A percentile compares a stretch with the other conserved stretches of the same genome.
These are phyloP conservation scores for Cyberlindnera japonica DNA, from an alignment of 805 yeast species.

Conservation along the genomic window DNA sequence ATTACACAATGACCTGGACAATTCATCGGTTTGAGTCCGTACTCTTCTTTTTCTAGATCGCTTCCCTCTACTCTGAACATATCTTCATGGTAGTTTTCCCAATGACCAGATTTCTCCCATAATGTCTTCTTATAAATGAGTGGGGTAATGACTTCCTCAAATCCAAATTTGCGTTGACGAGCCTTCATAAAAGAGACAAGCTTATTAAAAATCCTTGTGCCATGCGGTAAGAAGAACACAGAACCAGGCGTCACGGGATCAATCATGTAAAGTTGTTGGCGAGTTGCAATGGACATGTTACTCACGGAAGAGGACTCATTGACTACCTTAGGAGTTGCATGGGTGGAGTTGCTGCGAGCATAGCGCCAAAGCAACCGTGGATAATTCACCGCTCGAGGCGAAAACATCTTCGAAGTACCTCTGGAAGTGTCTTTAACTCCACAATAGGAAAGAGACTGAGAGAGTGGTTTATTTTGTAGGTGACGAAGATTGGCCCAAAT, in stretches of 20 bases:
- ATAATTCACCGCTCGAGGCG: too few relatives aligned
- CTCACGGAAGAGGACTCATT: conserved; percentile 21
- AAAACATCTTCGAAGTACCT: background rate
- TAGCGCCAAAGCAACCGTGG: background rate
- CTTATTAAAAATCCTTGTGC: conserved; percentile 80
- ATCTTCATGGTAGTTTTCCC: conserved; percentile 92
- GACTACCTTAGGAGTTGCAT: too few relatives aligned
- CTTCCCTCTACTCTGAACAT: conserved; percentile 83
- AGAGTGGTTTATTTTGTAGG: too few relatives aligned
- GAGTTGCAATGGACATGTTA: conserved; percentile 29
- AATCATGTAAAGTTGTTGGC: conserved; percentile 73
- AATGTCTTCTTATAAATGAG: conserved; percentile 75
- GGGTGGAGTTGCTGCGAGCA: conserved; percentile 5
- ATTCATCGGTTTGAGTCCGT: conserved; percentile 92
- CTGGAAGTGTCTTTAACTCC: too few relatives aligned
- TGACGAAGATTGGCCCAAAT: too few relatives aligned
- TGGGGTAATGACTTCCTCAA: conserved; percentile 91
- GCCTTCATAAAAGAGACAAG: conserved; percentile 77
- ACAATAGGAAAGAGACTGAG: too few relatives aligned
- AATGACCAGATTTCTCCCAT: conserved; percentile 93
- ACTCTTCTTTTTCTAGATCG: conserved; percentile 42
- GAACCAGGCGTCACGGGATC: conserved; percentile 89
- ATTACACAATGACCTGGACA: conserved; percentile 94
- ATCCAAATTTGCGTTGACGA: conserved; percentile 78
- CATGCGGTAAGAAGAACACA: conserved; percentile 88